Conservation (phyloP, 352 stramenopile genomes). For the Pythium utonaiense region DNA sequence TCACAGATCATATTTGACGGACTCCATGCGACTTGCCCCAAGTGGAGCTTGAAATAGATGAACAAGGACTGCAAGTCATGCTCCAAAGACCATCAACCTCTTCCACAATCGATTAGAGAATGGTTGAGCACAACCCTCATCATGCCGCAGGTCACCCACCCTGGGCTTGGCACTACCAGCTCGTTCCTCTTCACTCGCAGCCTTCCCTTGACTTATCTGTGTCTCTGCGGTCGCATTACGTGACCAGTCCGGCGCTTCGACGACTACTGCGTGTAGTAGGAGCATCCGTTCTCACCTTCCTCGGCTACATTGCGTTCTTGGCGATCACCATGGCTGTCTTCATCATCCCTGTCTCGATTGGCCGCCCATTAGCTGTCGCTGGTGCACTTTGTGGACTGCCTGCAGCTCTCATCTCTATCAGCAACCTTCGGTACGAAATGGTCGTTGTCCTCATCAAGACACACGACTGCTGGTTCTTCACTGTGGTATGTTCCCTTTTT, state of each 20-base stretch:
- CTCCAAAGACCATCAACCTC: neutral
- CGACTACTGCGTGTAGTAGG: neutral
- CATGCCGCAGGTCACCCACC: neutral
- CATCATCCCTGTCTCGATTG: neutral
- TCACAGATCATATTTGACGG: too few species aligned
- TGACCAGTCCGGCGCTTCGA: neutral
- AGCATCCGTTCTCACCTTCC: neutral
- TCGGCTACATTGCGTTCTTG: neutral
- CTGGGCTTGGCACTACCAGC: neutral
- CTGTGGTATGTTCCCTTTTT: conserved; percentile 2
- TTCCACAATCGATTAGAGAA: neutral
- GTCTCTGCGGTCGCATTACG: neutral
- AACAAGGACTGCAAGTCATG: too few species aligned
- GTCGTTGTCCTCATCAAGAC: conserved; percentile 13
- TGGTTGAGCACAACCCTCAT: neutral
- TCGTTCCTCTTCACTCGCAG: neutral
- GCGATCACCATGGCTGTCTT: neutral
- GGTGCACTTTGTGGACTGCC: neutral
- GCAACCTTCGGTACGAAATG: conserved; percentile 19
- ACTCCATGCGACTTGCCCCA: too few species aligned
- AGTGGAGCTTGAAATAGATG: too few species aligned
- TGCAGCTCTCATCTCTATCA: neutral
- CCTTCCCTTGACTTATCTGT: neutral
- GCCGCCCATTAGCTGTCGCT: neutral
- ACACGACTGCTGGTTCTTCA: conserved; percentile 21